Base-by-base conservation (phyloP, 139 green algal genomes). In the Nannochloris sp. region DNA sequence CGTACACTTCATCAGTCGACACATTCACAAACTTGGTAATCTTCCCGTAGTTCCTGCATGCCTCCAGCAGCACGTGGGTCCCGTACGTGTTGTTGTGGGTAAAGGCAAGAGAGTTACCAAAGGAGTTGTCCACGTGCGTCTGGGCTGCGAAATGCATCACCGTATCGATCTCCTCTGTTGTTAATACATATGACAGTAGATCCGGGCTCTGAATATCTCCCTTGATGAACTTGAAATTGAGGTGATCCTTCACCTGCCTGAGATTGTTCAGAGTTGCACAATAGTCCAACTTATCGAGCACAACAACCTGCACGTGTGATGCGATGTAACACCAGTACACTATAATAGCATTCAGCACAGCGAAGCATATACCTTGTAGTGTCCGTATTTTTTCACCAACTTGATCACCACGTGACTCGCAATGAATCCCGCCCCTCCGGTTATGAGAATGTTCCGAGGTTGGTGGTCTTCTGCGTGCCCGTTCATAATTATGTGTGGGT, bases 51-150 rank as follows among this genome's bases (percentile, higher is more conserved):
- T 80, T 77, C 27, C 93, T 84, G 49, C 62, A 75, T 1, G 88
- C 81, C 79, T 99, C 94, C 25, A 99, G 82, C 64, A 99, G 77
- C 1, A 95, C 83, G 60, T 99, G 94, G 16, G 94, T 98, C 58
- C 92, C 92, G 27, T 74, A 78, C 6, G 92, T 95, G 80, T 99
- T 99, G 85, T 98, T 98, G 72, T 90, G 87, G 25, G 90, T 94
- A 71, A 95, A 94, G 14, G 83, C 78, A 48, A 96, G 76, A 9
- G 74, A 88, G 78, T 99, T 99, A 21, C 92, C 90, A 68, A 99
- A 98, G 3, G 82, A 95, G 75, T 96, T 95, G 81, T 98, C 93
- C 3, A 98, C 93, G 73, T 99, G 93, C 2, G 92, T 97, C 84
- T 97, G 82, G 3, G 92, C 92, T 1, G 92, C 92, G 71, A 98